Base-by-base conservation (phyloP, 495 filamentous ascomycete species). In the Daldinia vernicosa region DNA sequence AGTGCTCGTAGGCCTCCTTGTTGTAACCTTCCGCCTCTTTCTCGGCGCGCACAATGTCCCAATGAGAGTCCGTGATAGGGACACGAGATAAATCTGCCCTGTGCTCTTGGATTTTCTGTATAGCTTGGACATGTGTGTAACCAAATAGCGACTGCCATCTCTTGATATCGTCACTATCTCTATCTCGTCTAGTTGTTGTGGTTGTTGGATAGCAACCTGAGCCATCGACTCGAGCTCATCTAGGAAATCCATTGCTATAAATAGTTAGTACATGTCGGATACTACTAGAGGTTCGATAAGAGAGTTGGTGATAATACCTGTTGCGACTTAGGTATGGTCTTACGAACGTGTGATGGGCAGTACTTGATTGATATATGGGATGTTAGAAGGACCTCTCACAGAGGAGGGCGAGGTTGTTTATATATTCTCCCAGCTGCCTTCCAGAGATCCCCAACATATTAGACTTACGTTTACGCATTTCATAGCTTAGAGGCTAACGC, bases 1-100 rank as follows among this genome's bases (percentile, higher is more conserved):
- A 45, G 17, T 45, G 40, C n/a, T 45, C 40, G 40, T 45, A 45
- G n/a, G 40, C 40, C 40, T 45, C 40, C 40, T 45, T 45, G 17
- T 45, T 6, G 40, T 45, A 45, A 4, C 40, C 40, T 19, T 19
- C 15, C 9, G 39, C 39, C 6, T 43, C 39, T n/a, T n/a, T 43
- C 15, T 43, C 39, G 0, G 15, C 39, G 5, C 39, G 39, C 39
- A 43, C 39, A 17, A 43, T 43, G 0, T 43, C 39, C 39, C 39
- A 43, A 17, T 43, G 39, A 43, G 39, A 43, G n/a, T 43, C 39
- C 39, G 39, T 17, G 19, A 43, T n/a, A 1, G 7, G 15, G 15
- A 43, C 15, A 6, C 39, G 39, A 17, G 39, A 43, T 2, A 43
- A n/a, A 17, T 19, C 39, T 4, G 39, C 1, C 5, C 39, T n/a